These are phyloP conservation scores for Fusarium sp. DNA, from an alignment of 2,329 filamentous ascomycete species.

Conservation along the genomic window DNA sequence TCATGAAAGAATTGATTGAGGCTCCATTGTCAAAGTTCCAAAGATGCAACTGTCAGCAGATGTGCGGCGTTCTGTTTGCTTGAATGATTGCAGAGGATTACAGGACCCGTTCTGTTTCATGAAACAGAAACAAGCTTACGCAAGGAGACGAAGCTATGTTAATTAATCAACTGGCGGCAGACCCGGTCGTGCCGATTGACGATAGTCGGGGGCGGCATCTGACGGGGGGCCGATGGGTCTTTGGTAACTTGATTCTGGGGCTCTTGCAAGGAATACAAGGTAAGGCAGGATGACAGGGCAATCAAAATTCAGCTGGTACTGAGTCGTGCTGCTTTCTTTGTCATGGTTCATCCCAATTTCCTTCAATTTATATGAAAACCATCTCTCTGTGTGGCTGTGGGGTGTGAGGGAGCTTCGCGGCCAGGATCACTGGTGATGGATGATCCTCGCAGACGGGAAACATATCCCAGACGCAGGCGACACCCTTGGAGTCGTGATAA, in stretches of 20 bases:
- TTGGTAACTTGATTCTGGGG: neutral
- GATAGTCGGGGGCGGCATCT: slow-evolving; percentile 11
- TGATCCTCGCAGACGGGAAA: slow-evolving; percentile 19
- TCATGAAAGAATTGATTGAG: neutral
- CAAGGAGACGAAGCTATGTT: slow-evolving; percentile 1
- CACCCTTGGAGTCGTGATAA: slow-evolving; percentile 7
- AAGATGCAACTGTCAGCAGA: neutral
- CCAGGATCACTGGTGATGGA: neutral
- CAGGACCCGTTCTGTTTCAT: slow-evolving; percentile 26
- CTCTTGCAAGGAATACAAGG: neutral
- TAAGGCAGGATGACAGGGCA: neutral
- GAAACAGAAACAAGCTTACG: slow-evolving; percentile 33
- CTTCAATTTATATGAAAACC: slow-evolving; percentile 28
- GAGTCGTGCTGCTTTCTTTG: slow-evolving; percentile 12
- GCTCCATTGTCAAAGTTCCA: neutral
- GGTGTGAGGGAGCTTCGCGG: neutral
- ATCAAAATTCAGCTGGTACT: neutral
- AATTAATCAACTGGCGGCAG: slow-evolving; percentile 12
- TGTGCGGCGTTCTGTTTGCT: neutral
- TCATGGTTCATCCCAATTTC: slow-evolving; percentile 24
- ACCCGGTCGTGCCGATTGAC: slow-evolving; percentile 19
- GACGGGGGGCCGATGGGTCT: slow-evolving; percentile 6
- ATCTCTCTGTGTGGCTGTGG: slow-evolving; percentile 9
- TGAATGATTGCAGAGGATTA: slow-evolving; percentile 22
- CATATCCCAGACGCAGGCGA: slow-evolving; percentile 14